Evolutionary conservation across 2,329 filamentous ascomycete species (phyloP), one percentile per base, ranked within the genome.

Genomic region (Fusarium tanahbumbuense): DNA sequence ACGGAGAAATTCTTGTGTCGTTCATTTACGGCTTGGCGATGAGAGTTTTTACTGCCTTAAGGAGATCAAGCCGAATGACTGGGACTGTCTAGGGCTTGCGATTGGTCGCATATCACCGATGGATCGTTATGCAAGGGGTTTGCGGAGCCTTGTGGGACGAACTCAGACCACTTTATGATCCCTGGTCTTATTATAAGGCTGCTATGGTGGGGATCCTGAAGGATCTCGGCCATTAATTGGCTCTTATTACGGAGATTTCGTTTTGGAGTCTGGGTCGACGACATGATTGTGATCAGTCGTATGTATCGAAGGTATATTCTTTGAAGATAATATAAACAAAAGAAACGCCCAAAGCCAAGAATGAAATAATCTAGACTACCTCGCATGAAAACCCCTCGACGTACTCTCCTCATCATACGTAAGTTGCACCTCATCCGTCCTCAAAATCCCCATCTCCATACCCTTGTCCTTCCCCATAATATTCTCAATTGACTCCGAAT

Each of bases 401-500:
- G 9, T 10, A 15, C 5, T 46, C 42, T 67, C 42, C 18, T 22
- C 13, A 30, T 63, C 53, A 20, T 56, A 63, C 11, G 47, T 52
- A 18, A 68, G 44, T 10, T 63, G 37, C 6, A 63, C 58, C n/a
- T 67, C 63, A 12, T 68, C 48, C 4, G 63, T 67, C 11, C 48
- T 49, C 7, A 68, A 34, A 16, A 68, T 63, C 12, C 45, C 27
- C 22, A 63, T 52, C 25, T 67, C 63, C 34, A 67, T 42, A 28
- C 58, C 58, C 42, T 58, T 56, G 20, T 32, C 54, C 34, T 41
- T 50, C 8, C 40, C 20, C 16, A 55, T 58, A 7, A 67, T 68
- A 30, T 67, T 52, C 47, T 67, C 65, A 32, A 58, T 41, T 13
- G 63, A 68, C 16, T 67, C 57, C 4, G 63, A 57, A 15, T 58